phyloP scores from a whole-genome alignment of 2,329 filamentous ascomycete genomes.

The Alternaria arbusti region DNA sequence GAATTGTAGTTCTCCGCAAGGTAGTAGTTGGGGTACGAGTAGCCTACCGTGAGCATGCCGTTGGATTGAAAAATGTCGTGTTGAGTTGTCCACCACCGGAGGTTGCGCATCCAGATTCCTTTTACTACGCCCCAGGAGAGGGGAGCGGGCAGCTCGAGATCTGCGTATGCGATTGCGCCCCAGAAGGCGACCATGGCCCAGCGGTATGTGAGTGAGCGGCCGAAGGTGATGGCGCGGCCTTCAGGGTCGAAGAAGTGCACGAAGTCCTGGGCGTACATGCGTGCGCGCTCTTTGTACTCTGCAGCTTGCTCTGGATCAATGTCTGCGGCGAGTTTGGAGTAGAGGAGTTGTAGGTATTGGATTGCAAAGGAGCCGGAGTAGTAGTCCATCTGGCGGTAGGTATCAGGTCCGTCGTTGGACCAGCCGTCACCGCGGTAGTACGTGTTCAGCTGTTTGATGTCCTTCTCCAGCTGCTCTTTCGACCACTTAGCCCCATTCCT shows the following conservation, averaged over 20 bases:
- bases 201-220: conserved; percentile 79
- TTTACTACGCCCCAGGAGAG: conserved; percentile 82
- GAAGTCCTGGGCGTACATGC: conserved; percentile 71
- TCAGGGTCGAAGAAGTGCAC: conserved; percentile 77
- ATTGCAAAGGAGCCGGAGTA: conserved; percentile 85
- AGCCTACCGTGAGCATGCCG: conserved; percentile 77
- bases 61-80: conserved; percentile 75
- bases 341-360: conserved; percentile 78
- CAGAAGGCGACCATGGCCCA: conserved; percentile 87
- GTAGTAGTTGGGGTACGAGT: conserved; percentile 81
- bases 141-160: conserved; percentile 73
- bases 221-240: conserved; percentile 76
- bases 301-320: conserved; percentile 68
- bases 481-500: conserved; percentile 76
- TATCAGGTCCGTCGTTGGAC: conserved; percentile 81
- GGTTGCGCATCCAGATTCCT: conserved; percentile 73
- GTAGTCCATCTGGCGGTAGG: conserved; percentile 84
- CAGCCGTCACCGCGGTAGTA: conserved; percentile 84
- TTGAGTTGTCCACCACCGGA: conserved; percentile 82
- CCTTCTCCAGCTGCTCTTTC: conserved; percentile 71
- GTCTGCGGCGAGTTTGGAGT: conserved; percentile 72
- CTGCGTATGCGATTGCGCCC: conserved; percentile 77
- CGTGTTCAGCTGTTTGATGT: conserved; percentile 78
- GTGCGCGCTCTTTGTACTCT: conserved; percentile 73
- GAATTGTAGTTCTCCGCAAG: conserved; percentile 86